These are phyloP conservation scores for Suhomyces atakaporum DNA, from an alignment of 1,139 yeast species.

Conservation along the genomic window DNA sequence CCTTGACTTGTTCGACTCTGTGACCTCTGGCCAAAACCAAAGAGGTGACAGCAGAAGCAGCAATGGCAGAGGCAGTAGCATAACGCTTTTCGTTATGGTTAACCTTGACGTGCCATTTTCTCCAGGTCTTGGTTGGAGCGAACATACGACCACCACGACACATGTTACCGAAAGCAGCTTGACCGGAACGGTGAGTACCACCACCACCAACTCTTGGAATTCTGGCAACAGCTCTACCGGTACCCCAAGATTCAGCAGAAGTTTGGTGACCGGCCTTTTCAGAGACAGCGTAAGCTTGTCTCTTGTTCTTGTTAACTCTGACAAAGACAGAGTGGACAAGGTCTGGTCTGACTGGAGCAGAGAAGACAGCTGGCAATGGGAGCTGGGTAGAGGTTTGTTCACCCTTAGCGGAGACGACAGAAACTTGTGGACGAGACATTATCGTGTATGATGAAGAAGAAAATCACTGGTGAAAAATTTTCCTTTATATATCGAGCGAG, in stretches of 20 bases:
- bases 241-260: slow-evolving; percentile 99
- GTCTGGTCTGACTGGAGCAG: slow-evolving; percentile 99
- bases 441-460: slow-evolving; percentile 30
- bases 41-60: slow-evolving; percentile 98
- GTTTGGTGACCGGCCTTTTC: slow-evolving; percentile 99
- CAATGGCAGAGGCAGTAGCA: slow-evolving; percentile 99
- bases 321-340: slow-evolving; percentile 98
- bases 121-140: slow-evolving; percentile 99
- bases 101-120: slow-evolving; percentile 99
- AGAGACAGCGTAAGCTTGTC: slow-evolving; percentile 99
- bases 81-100: slow-evolving; percentile 99
- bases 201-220: slow-evolving; percentile 99
- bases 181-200: slow-evolving; percentile 99
- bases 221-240: slow-evolving; percentile 99
- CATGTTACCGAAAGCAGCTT: slow-evolving; percentile 99
- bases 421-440: slow-evolving; percentile 96
- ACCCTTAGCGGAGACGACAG: slow-evolving; percentile 89
- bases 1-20: slow-evolving; percentile 98
- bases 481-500: slow-evolving; percentile 12
- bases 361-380: slow-evolving; percentile 97
- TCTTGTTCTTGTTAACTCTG: slow-evolving; percentile 99
- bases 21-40: slow-evolving; percentile 99
- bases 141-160: slow-evolving; percentile 99
- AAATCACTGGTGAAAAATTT: slow-evolving; percentile 21
- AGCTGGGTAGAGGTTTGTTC: slow-evolving; percentile 81